These are phyloP conservation scores for Micractinium conductrix DNA, from an alignment of 139 green algal species.

Conservation along the genomic window DNA sequence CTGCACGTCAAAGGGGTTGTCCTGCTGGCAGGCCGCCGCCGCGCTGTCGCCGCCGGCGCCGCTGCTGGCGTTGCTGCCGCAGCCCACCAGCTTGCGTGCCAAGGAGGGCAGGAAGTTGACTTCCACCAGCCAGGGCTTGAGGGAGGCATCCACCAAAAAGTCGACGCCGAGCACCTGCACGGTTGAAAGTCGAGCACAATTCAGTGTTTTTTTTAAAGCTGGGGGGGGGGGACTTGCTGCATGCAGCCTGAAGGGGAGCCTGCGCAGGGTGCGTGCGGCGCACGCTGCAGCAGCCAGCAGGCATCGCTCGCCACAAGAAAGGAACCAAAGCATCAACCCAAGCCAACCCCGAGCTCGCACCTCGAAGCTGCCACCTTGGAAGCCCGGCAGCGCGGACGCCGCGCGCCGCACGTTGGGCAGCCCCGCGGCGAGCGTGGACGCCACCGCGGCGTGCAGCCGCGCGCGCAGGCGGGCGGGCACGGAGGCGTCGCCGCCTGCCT, in stretches of 20 bases:
- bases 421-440: conserved; percentile 45
- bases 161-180: conserved; percentile 78
- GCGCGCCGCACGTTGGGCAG: conserved; percentile 27
- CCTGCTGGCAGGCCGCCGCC: background rate
- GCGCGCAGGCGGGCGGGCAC: conserved; percentile 44
- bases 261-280: too few relatives aligned
- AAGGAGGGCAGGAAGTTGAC: conserved; percentile 77
- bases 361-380: conserved; percentile 52
- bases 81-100: conserved; percentile 52
- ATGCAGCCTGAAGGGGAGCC: too few relatives aligned
- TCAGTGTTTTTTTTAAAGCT: too few relatives aligned
- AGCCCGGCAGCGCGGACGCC: background rate
- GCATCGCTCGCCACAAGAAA: too few relatives aligned
- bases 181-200: too few relatives aligned
- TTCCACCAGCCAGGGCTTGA: conserved; percentile 75
- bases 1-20: conserved; percentile 65
- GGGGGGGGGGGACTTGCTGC: too few relatives aligned
- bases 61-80: background rate
- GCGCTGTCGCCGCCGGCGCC: background rate
- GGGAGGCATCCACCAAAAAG: conserved; percentile 70
- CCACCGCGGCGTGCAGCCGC: conserved; percentile 35
- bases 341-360: too few relatives aligned
- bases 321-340: too few relatives aligned
- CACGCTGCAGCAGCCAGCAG: too few relatives aligned
- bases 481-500: background rate